Percentiles rank a stretch among this genome's conserved stretches.
Conservation (phyloP, 2,329 filamentous ascomycete species). For the Penicillium oxalicum region DNA sequence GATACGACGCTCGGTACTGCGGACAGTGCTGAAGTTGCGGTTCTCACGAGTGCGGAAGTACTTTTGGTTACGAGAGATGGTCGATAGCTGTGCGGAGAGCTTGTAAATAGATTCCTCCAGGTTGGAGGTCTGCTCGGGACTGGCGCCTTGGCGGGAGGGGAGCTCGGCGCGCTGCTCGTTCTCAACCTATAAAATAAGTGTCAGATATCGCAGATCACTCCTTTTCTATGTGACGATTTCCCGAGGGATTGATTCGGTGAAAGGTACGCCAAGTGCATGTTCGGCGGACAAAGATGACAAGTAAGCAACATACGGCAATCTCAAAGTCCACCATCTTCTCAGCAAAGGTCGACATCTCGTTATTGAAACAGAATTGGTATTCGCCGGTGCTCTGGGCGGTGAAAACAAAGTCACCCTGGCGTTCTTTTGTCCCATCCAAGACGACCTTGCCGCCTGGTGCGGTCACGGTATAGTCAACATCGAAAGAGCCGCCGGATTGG, state of each 20-base stretch:
- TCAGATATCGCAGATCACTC: not conserved
- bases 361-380: constrained; percentile 97
- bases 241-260: not conserved
- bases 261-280: not conserved
- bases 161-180: constrained; percentile 77
- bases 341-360: constrained; percentile 94
- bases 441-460: constrained; percentile 77
- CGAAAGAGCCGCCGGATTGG: constrained; percentile 96
- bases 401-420: constrained; percentile 97
- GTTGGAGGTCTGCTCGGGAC: constrained; percentile 78
- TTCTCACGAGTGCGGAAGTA: constrained; percentile 99
- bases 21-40: constrained; percentile 95
- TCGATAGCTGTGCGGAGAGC: constrained; percentile 85
- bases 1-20: constrained; percentile 90
- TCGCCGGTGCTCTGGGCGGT: constrained; percentile 82
- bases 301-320: constrained; percentile 63
- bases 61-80: constrained; percentile 94
- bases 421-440: constrained; percentile 79
- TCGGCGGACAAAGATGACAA: not conserved
- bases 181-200: constrained; percentile 60
- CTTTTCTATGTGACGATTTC: no score
- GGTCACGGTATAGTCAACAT: constrained; percentile 85
- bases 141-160: constrained; percentile 80
- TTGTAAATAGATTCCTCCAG: constrained; percentile 95
- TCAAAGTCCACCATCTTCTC: constrained; percentile 99